A percentile compares a stretch with the other conserved stretches of the same genome.
Conservation (phyloP, 1,284 basidiomycete species). For the Marasmius tenuissimus region DNA sequence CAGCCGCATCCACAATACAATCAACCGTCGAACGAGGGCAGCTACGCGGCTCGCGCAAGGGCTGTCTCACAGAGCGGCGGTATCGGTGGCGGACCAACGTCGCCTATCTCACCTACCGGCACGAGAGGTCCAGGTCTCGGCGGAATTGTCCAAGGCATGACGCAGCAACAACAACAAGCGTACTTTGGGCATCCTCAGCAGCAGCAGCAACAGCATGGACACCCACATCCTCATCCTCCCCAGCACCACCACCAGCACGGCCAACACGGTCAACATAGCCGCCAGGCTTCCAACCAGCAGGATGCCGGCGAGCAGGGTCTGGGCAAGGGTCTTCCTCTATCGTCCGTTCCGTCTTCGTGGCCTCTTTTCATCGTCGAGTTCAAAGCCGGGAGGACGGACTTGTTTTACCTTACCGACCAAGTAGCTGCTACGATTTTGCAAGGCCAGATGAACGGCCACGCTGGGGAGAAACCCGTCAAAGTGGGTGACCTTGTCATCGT, state of each 20-base stretch:
- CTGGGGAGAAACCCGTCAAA: slow-evolving; percentile 47
- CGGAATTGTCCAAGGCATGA: slow-evolving; percentile 24
- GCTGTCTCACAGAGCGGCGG: slow-evolving; percentile 9
- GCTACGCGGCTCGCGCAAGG: slow-evolving; percentile 11
- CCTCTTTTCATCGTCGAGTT: slow-evolving; percentile 97
- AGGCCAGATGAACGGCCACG: slow-evolving; percentile 2
- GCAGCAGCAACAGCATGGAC: background rate
- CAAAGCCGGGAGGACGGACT: slow-evolving; percentile 93
- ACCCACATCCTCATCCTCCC: background rate
- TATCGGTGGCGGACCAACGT: slow-evolving; percentile 24
- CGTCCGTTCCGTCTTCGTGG: slow-evolving; percentile 78
- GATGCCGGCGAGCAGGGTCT: slow-evolving; percentile 50
- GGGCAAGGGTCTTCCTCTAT: slow-evolving; percentile 88
- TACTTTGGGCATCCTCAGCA: slow-evolving; percentile 6
- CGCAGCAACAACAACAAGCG: slow-evolving; percentile 34
- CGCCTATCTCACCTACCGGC: slow-evolving; percentile 47
- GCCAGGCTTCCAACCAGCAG: background rate
- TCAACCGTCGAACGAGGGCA: background rate
- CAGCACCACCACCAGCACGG: background rate
- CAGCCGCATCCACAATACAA: background rate
- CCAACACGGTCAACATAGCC: background rate
- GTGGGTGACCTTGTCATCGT: slow-evolving; percentile 94
- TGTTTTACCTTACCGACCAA: slow-evolving; percentile 84
- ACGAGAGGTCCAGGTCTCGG: slow-evolving; percentile 26
- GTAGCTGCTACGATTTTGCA: slow-evolving; percentile 19